Base-by-base conservation (phyloP, 192 early-diverging fungal genomes). In the Chytriomyces sp. region DNA sequence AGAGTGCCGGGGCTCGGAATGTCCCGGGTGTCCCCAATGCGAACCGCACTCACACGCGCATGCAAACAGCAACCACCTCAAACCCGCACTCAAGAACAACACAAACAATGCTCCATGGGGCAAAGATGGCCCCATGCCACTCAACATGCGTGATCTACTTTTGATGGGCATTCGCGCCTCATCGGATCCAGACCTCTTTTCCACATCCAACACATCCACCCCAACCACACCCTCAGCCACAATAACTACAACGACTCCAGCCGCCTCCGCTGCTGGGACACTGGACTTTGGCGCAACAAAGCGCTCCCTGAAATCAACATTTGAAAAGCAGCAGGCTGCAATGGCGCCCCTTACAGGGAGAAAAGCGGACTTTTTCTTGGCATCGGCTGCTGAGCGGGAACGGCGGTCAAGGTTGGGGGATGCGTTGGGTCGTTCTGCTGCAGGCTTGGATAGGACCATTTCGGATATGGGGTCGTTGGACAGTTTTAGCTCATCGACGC, bases 331-430 rank as follows among this genome's bases (percentile, higher is more conserved):
- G n/a, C 59, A 61, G 18, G 72, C 59, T 45, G 59, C 53, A 11
- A 18, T 73, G 18, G 59, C 50, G 23, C 50, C 69, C 7, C 24
- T 71, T n/a, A 59, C 69, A 23, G 69, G 69, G 23, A 50, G 69
- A 13, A 78, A 78, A 49, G 77, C 77, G 43, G 77, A 78, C 49
- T 78, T 78, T 59, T 78, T 78, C 61, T 45, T 78, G 6, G 77
- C 77, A 7, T 68, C 69, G 23, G 68, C 77, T 16, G 68, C 72
- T 20, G 61, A 73, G 63, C 72, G 72, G 8, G 72, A 26, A 9
- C 60, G 60, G 28, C 10, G 53, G 18, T 64, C 63, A 64, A 64
- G 13, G 26, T 26, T 64, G 63, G 35, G 35, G 35, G 35, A 59
- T 23, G 57, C 5, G 57, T 16, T 47, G 13, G 67, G 67, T 45